Conservation (phyloP, 495 filamentous ascomycete species). For the Penicillium roqueforti region DNA sequence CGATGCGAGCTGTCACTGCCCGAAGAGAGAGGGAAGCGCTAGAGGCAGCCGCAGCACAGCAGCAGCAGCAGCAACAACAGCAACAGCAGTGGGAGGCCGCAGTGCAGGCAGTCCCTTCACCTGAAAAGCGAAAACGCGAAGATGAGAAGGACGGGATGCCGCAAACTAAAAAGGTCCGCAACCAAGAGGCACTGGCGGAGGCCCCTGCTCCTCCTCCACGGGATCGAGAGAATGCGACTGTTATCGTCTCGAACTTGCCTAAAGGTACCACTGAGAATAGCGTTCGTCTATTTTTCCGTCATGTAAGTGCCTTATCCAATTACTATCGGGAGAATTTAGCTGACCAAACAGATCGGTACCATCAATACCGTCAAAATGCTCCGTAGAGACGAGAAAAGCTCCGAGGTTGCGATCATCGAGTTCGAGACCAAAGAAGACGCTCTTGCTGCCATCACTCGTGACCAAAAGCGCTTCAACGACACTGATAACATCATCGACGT, state of each 20-base stretch:
- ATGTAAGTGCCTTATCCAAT: conserved; percentile 43
- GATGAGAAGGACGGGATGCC: conserved; percentile 35
- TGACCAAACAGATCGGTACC: conserved; percentile 58
- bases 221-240: conserved; percentile 83
- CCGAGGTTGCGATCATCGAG: conserved; percentile 74
- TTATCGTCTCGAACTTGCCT: conserved; percentile 76
- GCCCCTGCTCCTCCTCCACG: conserved; percentile 57
- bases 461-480: conserved; percentile 70
- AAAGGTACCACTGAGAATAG: conserved; percentile 60
- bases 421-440: conserved; percentile 78
- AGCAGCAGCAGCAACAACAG: conserved; percentile 9
- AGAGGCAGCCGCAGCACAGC: conserved; percentile 49
- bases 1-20: conserved; percentile 56
- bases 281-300: conserved; percentile 83
- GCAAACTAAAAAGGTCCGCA: conserved; percentile 5
- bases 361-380: conserved; percentile 71
- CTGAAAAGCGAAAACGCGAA: conserved; percentile 69
- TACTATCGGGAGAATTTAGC: conserved; percentile 3
- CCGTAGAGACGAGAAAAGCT: conserved; percentile 50
- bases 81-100: conserved; percentile 23
- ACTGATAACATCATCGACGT: conserved; percentile 59
- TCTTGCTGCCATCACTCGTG: conserved; percentile 69
- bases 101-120: conserved; percentile 26
- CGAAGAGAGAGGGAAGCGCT: conserved; percentile 63
- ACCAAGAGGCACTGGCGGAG: conserved; percentile 29